A percentile compares a stretch with the other conserved stretches of the same genome.
phyloP scores from a whole-genome alignment of 768 basidiomycete genomes.

The Suillus discolor region DNA sequence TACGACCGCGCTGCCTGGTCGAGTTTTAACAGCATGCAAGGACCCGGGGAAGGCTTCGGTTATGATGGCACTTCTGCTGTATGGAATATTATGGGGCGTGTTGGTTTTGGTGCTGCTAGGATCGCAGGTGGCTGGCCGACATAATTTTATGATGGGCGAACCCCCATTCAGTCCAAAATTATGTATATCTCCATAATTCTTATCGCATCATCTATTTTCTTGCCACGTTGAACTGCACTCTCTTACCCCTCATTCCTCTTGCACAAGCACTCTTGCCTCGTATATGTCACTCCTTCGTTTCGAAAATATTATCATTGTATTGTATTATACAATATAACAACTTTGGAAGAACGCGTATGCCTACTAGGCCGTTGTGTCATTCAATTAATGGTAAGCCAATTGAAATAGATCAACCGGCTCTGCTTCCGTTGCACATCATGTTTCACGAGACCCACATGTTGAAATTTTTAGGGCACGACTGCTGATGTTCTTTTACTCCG shows the following conservation, averaged over 20 bases:
- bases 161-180: not conserved
- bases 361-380: not conserved
- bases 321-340: not conserved
- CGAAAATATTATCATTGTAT: not conserved
- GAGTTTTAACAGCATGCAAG: constrained; percentile 74
- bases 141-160: constrained; percentile 28
- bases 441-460: not conserved
- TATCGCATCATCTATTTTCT: constrained; percentile 8
- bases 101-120: constrained; percentile 75
- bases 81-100: constrained; percentile 70
- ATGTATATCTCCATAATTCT: constrained; percentile 2
- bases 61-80: constrained; percentile 60
- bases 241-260: not conserved
- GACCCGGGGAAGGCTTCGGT: constrained; percentile 70
- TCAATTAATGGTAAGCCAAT: not conserved
- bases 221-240: not conserved
- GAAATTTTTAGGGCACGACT: not conserved
- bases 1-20: constrained; percentile 81
- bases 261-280: not conserved
- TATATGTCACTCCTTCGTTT: not conserved
- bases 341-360: not conserved
- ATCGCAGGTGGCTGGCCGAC: constrained; percentile 81
- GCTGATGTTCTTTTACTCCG: not conserved
- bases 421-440: not conserved
- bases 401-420: not conserved